phyloP scores from a whole-genome alignment of 495 filamentous ascomycete species.

The Lineolata rhizophorae region DNA sequence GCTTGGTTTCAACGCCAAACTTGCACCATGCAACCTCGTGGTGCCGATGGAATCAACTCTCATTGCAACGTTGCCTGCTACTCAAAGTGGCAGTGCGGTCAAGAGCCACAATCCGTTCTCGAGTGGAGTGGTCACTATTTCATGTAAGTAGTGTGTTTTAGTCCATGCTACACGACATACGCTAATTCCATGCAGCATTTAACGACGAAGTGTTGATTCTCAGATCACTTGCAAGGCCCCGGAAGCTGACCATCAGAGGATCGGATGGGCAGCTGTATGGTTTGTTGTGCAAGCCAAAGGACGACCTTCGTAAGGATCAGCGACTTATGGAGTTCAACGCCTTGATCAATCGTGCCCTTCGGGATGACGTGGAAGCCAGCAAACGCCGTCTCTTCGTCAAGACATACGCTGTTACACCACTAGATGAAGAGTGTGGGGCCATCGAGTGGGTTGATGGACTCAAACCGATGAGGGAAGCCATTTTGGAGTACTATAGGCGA shows the following conservation, averaged over 20 bases:
- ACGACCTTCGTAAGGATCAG: constrained; percentile 90
- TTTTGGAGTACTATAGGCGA: constrained; percentile 53
- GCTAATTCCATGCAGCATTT: too few species aligned
- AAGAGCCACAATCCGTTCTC: constrained; percentile 69
- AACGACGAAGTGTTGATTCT: constrained; percentile 74
- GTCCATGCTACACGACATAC: too few species aligned
- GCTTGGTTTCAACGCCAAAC: constrained; percentile 64
- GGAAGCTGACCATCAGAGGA: constrained; percentile 71
- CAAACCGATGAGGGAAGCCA: constrained; percentile 78
- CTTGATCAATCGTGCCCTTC: constrained; percentile 88
- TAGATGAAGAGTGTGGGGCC: constrained; percentile 93
- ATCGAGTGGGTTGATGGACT: constrained; percentile 99
- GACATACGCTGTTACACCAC: constrained; percentile 85
- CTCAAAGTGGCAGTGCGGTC: constrained; percentile 41
- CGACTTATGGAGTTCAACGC: constrained; percentile 97
- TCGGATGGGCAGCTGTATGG: constrained; percentile 76
- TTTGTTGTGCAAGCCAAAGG: constrained; percentile 90
- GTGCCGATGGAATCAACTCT: constrained; percentile 73
- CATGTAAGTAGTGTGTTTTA: constrained; percentile 16
- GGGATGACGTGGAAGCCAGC: constrained; percentile 74
- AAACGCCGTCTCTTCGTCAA: constrained; percentile 76
- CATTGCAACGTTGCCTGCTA: constrained; percentile 57
- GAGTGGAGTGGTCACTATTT: constrained; percentile 35
- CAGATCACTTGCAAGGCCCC: constrained; percentile 74
- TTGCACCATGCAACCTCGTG: constrained; percentile 62